Conservation (phyloP, 179 eudicot genomes). For the Beta macrorhiza region DNA sequence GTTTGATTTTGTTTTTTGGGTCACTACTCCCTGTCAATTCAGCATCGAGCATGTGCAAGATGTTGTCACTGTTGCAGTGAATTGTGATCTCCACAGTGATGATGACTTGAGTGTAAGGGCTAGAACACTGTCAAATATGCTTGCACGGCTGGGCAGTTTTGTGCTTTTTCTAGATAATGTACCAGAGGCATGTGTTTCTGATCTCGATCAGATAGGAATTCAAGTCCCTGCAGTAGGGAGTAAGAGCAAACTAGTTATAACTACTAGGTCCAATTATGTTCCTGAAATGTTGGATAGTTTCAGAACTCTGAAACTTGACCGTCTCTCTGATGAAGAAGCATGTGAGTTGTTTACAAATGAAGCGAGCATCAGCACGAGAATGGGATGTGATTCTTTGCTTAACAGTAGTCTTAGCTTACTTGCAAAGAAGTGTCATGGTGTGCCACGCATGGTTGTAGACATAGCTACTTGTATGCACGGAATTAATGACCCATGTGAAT, state of each 20-base stretch:
- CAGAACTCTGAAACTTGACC: background rate
- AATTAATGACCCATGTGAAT: conserved; percentile 14
- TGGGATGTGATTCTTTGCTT: background rate
- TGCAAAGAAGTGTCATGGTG: conserved; percentile 18
- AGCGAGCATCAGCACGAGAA: background rate
- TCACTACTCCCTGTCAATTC: conserved; percentile 7
- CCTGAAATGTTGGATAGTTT: background rate
- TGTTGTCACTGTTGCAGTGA: conserved; percentile 18
- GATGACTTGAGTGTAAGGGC: conserved; percentile 2
- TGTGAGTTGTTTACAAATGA: conserved; percentile 11
- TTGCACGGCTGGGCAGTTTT: conserved; percentile 9
- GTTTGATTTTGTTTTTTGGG: conserved; percentile 22
- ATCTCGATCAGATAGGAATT: conserved; percentile 8
- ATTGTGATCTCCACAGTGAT: conserved; percentile 8
- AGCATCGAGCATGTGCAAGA: conserved; percentile 20
- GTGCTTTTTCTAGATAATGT: conserved; percentile 25
- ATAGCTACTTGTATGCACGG: conserved; percentile 6
- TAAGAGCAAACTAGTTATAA: conserved; percentile 17
- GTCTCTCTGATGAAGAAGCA: conserved; percentile 18
- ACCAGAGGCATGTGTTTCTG: background rate
- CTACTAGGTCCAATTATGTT: conserved; percentile 6
- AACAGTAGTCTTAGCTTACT: background rate
- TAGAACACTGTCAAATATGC: background rate
- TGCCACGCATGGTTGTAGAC: background rate
- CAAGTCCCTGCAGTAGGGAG: conserved; percentile 20